These are phyloP conservation scores for Echium plantagineum DNA, from an alignment of 257 asterid genomes.

Conservation along the genomic window DNA sequence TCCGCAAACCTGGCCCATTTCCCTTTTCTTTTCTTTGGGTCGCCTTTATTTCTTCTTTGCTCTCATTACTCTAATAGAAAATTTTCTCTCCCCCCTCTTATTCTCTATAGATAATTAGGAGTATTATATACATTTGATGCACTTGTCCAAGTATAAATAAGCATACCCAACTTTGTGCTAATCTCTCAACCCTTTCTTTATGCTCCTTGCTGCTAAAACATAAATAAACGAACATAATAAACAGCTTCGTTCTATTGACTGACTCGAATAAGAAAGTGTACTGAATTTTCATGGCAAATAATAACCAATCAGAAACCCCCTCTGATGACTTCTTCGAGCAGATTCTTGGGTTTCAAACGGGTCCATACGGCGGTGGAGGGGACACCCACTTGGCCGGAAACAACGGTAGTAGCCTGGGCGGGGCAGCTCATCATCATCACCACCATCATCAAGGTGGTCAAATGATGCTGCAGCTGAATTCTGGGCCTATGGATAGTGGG, in stretches of 20 bases:
- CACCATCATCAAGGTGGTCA: slow-evolving; percentile 7
- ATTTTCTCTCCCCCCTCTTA: neutral
- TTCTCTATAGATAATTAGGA: too few species aligned
- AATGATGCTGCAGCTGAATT: slow-evolving; percentile 35
- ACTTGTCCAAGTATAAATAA: neutral
- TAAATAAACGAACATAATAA: too few species aligned
- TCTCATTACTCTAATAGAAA: neutral
- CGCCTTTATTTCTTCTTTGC: neutral
- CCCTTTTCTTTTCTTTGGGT: neutral
- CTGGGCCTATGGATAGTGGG: slow-evolving; percentile 49
- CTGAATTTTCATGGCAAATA: slow-evolving; percentile 49
- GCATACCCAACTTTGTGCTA: slow-evolving; percentile 4
- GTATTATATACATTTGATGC: neutral
- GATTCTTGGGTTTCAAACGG: slow-evolving; percentile 59
- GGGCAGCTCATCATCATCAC: neutral
- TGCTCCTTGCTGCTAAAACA: slow-evolving; percentile 1
- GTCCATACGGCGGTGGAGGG: slow-evolving; percentile 16
- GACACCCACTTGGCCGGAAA: slow-evolving; percentile 31
- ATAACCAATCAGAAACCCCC: slow-evolving; percentile 55
- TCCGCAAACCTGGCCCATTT: neutral
- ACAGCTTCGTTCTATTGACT: too few species aligned
- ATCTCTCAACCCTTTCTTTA: slow-evolving; percentile 6
- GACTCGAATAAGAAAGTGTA: neutral
- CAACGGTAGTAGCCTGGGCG: slow-evolving; percentile 13
- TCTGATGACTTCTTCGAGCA: slow-evolving; percentile 93